phyloP scores from a whole-genome alignment of 805 yeast species.

The Barnettozyma siamensis region DNA sequence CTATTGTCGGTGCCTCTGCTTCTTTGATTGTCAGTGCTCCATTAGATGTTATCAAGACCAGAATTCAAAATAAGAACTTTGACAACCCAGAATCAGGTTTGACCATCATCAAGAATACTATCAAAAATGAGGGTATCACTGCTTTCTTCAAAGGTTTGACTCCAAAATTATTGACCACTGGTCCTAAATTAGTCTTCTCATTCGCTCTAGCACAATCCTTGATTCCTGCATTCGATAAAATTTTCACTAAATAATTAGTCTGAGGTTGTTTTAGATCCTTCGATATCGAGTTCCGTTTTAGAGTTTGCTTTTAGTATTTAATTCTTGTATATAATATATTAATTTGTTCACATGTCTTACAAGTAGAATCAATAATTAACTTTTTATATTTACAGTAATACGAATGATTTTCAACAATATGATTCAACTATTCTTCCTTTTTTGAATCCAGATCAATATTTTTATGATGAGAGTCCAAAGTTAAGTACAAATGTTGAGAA shows the following conservation, averaged over 20 bases:
- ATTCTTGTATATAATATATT: slow-evolving; percentile 7
- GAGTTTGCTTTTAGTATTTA: not conserved
- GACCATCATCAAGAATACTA: slow-evolving; percentile 88
- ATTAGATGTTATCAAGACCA: slow-evolving; percentile 94
- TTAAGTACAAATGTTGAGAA: slow-evolving; percentile 63
- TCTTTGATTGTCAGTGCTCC: slow-evolving; percentile 97
- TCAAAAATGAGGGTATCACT: slow-evolving; percentile 76
- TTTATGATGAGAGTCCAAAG: slow-evolving; percentile 59
- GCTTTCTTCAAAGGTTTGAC: slow-evolving; percentile 89
- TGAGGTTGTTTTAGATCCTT: no score
- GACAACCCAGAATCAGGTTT: slow-evolving; percentile 94
- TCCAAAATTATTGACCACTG: slow-evolving; percentile 94
- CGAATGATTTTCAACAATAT: not conserved
- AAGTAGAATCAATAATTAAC: no score
- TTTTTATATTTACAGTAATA: slow-evolving; percentile 2
- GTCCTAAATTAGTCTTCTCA: slow-evolving; percentile 97
- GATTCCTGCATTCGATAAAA: slow-evolving; percentile 90
- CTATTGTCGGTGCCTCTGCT: slow-evolving; percentile 94
- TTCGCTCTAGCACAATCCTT: slow-evolving; percentile 95
- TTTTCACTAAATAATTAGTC: slow-evolving; percentile 32
- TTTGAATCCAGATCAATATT: slow-evolving; percentile 28
- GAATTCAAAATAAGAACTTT: slow-evolving; percentile 94
- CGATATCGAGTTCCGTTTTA: not conserved
- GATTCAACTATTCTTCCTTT: slow-evolving; percentile 4
- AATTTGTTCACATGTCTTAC: no score